A percentile compares a stretch with the other conserved stretches of the same genome.
These are phyloP conservation scores for Xylaria polymorpha DNA, from an alignment of 2,329 filamentous ascomycete genomes.

Conservation along the genomic window DNA sequence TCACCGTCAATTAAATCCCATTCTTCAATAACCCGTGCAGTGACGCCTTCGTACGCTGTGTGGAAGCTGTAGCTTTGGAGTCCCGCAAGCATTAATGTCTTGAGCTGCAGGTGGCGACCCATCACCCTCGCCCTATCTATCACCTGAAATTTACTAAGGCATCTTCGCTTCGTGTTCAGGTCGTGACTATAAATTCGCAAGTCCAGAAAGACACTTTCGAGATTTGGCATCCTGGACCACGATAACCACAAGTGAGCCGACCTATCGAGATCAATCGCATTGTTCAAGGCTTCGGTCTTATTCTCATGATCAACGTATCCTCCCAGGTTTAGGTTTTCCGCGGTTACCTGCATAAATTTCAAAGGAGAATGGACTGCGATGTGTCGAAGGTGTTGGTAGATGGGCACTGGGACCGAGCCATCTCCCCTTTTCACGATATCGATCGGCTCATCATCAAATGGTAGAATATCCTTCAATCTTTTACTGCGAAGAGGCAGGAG, in stretches of 20 bases:
- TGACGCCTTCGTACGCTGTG: conserved; percentile 32
- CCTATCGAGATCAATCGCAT: conserved; percentile 40
- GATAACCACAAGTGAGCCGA: conserved; percentile 43
- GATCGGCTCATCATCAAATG: conserved; percentile 43
- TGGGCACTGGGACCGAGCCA: neutral
- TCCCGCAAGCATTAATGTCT: conserved; percentile 44
- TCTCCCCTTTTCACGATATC: conserved; percentile 20
- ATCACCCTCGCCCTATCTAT: conserved; percentile 41
- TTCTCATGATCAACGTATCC: conserved; percentile 1
- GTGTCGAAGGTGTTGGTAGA: conserved; percentile 41
- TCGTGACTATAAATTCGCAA: conserved; percentile 46
- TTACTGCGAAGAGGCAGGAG: conserved; percentile 38
- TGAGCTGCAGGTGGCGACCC: conserved; percentile 41
- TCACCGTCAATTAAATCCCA: conserved; percentile 39
- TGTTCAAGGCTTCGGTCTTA: conserved; percentile 30
- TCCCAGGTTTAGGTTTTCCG: conserved; percentile 19
- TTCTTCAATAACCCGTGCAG: conserved; percentile 35
- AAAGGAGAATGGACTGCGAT: conserved; percentile 44
- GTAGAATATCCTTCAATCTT: conserved; percentile 36
- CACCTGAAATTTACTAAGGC: conserved; percentile 39
- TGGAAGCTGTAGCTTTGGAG: conserved; percentile 44
- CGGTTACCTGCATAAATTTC: conserved; percentile 30
- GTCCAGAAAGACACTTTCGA: conserved; percentile 45
- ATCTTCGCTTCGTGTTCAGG: conserved; percentile 41
- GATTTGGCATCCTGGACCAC: conserved; percentile 44